Conservation (phyloP, 768 basidiomycete genomes). For the Lentinus brumalis region DNA sequence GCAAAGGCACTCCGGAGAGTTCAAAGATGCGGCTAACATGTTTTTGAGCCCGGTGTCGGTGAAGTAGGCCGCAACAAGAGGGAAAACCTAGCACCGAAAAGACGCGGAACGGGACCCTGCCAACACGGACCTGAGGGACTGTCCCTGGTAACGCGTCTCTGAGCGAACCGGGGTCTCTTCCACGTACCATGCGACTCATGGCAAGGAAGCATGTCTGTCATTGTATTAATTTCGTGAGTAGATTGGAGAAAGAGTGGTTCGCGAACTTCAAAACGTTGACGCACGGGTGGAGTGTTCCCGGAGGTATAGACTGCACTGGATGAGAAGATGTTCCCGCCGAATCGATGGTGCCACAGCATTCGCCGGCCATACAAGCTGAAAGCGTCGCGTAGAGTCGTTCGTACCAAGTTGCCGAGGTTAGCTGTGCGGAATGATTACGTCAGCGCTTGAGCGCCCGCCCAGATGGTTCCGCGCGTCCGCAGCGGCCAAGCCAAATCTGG, state of each 20-base stretch:
- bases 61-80: not conserved
- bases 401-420: constrained; percentile 3
- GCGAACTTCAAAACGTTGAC: not conserved
- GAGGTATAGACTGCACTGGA: not conserved
- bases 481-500: constrained; percentile 5
- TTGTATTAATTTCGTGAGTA: not conserved
- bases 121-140: too few relatives aligned
- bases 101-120: not conserved
- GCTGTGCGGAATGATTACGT: not conserved
- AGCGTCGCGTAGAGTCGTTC: not conserved
- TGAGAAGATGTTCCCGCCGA: not conserved
- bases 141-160: not conserved
- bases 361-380: not conserved
- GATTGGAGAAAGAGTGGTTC: not conserved
- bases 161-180: not conserved
- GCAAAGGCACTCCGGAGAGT: not conserved
- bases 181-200: not conserved
- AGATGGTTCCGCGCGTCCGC: constrained; percentile 6
- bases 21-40: not conserved
- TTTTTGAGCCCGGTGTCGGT: not conserved
- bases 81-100: not conserved
- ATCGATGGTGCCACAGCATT: too few relatives aligned
- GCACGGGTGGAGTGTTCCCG: not conserved
- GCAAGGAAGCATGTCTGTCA: not conserved
- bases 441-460: not conserved